phyloP scores from a whole-genome alignment of 2,329 filamentous ascomycete genomes.

The Botrytis sinoallii region DNA sequence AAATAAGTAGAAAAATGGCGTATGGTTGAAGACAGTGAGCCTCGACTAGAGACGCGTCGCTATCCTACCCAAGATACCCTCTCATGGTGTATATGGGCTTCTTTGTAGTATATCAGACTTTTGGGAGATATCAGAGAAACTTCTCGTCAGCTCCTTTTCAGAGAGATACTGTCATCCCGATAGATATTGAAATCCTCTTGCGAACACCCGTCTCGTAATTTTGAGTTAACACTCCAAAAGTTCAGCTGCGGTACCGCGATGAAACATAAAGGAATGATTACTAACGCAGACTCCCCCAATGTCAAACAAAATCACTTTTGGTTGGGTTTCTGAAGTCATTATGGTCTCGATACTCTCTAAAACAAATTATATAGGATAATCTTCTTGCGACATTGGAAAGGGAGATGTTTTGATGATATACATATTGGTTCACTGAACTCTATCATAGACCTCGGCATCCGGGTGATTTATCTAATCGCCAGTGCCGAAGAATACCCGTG shows the following conservation, averaged over 20 bases:
- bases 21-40: background rate
- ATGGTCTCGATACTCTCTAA: conserved; percentile 34
- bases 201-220: background rate
- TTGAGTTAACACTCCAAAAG: background rate
- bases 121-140: background rate
- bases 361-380: conserved; percentile 34
- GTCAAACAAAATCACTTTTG: conserved; percentile 72
- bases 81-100: background rate
- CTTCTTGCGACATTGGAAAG: conserved; percentile 34
- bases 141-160: background rate
- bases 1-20: background rate
- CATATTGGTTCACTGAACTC: background rate
- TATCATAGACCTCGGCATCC: conserved; percentile 13
- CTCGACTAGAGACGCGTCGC: background rate
- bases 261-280: conserved; percentile 32
- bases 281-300: conserved; percentile 96
- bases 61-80: background rate
- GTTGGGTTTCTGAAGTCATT: conserved; percentile 48
- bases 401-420: background rate
- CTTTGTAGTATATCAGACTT: too few species aligned
- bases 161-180: background rate
- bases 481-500: background rate
- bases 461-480: background rate
- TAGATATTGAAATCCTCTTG: background rate
- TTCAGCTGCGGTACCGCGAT: background rate